Conservation (phyloP, 148 eudicot genomes). For the Silene conica region DNA sequence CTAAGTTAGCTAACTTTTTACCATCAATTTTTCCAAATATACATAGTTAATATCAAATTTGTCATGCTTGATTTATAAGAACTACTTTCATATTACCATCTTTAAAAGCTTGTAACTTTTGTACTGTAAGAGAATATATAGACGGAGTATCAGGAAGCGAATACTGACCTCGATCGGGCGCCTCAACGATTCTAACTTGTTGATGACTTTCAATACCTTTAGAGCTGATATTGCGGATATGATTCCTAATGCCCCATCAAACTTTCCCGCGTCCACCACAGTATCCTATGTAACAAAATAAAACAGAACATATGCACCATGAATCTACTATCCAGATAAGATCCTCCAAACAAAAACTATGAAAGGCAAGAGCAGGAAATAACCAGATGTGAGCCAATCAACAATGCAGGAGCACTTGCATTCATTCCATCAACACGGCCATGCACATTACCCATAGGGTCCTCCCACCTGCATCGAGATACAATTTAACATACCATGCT, state of each 20-base stretch:
- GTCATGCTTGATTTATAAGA: neutral
- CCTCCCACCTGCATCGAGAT: conserved; percentile 75
- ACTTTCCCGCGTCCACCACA: conserved; percentile 92
- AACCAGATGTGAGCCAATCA: conserved; percentile 96
- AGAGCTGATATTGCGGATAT: conserved; percentile 75
- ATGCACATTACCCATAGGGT: conserved; percentile 89
- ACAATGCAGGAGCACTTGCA: conserved; percentile 54
- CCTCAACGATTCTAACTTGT: conserved; percentile 44
- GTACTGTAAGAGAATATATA: neutral
- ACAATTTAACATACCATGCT: conserved; percentile 5
- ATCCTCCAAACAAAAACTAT: neutral
- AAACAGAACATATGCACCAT: conserved; percentile 7
- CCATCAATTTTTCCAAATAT: neutral
- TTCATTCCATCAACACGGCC: conserved; percentile 81
- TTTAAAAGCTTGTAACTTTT: neutral
- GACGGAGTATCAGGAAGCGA: neutral
- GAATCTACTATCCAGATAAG: neutral
- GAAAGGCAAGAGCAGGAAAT: conserved; percentile 2
- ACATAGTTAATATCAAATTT: neutral
- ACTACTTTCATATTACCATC: neutral
- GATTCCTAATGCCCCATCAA: conserved; percentile 89
- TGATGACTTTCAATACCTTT: conserved; percentile 58
- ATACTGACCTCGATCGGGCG: conserved; percentile 73
- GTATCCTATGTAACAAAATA: conserved; percentile 58
- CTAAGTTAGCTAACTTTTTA: neutral